Evolutionary conservation across 2,329 filamentous ascomycete species (phyloP).

Genomic region (Ophiostoma ulmi): DNA sequence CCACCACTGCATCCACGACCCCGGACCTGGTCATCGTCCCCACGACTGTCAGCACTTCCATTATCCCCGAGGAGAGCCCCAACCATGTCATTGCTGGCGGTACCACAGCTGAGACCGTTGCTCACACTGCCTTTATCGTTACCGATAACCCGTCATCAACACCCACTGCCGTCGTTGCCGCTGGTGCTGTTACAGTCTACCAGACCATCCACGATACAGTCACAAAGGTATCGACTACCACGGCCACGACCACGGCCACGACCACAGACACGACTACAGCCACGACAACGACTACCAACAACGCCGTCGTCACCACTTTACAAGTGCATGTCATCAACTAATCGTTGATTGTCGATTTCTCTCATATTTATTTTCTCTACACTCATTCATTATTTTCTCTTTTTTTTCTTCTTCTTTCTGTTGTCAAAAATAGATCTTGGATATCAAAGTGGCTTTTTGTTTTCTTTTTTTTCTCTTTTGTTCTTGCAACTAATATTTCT

Average conservation of each 20-base stretch:
- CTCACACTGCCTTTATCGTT: neutral
- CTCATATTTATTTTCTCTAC: neutral
- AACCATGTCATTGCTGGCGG: slow-evolving; percentile 11
- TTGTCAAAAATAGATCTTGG: neutral
- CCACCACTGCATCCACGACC: neutral
- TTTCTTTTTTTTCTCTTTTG: neutral
- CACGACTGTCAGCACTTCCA: neutral
- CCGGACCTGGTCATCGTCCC: neutral
- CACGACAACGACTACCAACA: slow-evolving; percentile 19
- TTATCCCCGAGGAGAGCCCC: slow-evolving; percentile 6
- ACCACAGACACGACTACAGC: slow-evolving; percentile 12
- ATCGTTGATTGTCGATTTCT: neutral
- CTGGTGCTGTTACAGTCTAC: slow-evolving; percentile 14
- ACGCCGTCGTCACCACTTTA: slow-evolving; percentile 5
- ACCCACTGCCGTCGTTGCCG: neutral
- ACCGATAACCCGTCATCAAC: neutral
- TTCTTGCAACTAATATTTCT: neutral
- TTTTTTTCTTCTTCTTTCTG: neutral
- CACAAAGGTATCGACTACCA: slow-evolving; percentile 18
- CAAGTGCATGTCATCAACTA: slow-evolving; percentile 14
- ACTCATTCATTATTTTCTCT: neutral
- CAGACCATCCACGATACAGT: slow-evolving; percentile 22
- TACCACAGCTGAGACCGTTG: neutral
- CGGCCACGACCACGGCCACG: slow-evolving; percentile 16
- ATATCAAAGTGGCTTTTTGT: neutral